Evolutionary conservation across 2,329 filamentous ascomycete species (phyloP), one percentile per base, ranked within the genome.

Genomic region (Atkinsonella hypoxylon): DNA sequence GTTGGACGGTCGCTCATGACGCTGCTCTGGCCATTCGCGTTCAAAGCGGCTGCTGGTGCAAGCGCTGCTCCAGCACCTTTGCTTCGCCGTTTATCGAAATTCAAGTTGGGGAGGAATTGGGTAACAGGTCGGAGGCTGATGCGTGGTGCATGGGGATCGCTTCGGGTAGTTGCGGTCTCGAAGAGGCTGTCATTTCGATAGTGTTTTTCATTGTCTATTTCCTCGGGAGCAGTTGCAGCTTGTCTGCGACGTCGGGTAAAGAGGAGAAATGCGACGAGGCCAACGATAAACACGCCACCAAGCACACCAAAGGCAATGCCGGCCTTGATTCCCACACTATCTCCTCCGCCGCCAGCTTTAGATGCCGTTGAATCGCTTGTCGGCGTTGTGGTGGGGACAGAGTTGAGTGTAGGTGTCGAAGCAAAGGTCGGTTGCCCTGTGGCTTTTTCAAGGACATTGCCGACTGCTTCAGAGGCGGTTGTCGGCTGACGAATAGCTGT

Each of bases 271-370:
- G 86, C 73, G 20, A 86, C 64, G n/a, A 82, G 71, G 31, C 81
- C 79, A 26, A 93, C 64, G 2, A 83, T 67, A 32, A 83, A 78
- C 26, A 95, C 59, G 46, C 79, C 79, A 7, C 84, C 73, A 32
- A 96, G 68, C 45, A 94, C 80, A 61, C 89, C 90, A 62, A 96
- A 82, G 6, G 85, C 88, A 54, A 96, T 78, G 53, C 93, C 93
- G 42, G 89, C 90, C 67, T 89, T 93, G 41, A 69, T 64, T 31
- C 69, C 76, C 9, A 66, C 54, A 45, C 59, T 64, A 36, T 56
- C 59, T 8, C 62, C 60, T 13, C 56, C 46, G 10, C 52, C 47
- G 7, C 40, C 45, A 3, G 44, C 43, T 20, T 49, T 42, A 2
- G n/a, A 39, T 17, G 38, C 30, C 2, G 46, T 34, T 3, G 58